Percentiles rank a stretch among this genome's conserved stretches.
Conservation (phyloP, 2,329 filamentous ascomycete genomes). For the Aspergillus luchuensis region DNA sequence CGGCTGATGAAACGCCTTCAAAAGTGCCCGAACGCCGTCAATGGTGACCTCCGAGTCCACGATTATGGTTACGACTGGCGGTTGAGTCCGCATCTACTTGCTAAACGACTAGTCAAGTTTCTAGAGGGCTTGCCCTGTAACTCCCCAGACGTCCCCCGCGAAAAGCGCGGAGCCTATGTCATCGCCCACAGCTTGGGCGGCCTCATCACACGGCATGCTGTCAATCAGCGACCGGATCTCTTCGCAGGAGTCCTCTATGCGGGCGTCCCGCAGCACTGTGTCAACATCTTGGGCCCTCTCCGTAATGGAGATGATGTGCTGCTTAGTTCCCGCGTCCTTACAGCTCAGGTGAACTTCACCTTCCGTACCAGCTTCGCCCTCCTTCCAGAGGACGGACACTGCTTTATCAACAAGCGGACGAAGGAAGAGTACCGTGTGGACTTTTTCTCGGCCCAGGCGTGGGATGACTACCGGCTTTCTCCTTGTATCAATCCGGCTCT, state of each 20-base stretch:
- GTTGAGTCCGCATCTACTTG: constrained; percentile 76
- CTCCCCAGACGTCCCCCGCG: constrained; percentile 53
- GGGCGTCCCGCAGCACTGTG: constrained; percentile 79
- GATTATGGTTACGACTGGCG: constrained; percentile 97
- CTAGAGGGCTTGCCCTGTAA: constrained; percentile 77
- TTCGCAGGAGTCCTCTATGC: constrained; percentile 86
- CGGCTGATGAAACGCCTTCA: constrained; percentile 77
- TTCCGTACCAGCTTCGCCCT: constrained; percentile 83
- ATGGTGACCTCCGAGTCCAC: constrained; percentile 74
- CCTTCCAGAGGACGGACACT: constrained; percentile 81
- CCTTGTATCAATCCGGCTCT: constrained; percentile 73
- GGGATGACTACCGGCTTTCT: constrained; percentile 76
- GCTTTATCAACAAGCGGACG: constrained; percentile 81
- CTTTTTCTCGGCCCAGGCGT: constrained; percentile 77
- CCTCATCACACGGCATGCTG: constrained; percentile 81
- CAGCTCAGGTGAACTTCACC: constrained; percentile 90
- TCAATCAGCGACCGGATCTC: constrained; percentile 81
- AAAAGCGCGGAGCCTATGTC: constrained; percentile 71
- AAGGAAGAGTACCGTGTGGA: constrained; percentile 79
- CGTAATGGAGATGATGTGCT: constrained; percentile 92
- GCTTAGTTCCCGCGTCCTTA: constrained; percentile 84
- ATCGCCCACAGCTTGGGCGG: constrained; percentile 86
- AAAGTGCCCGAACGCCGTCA: constrained; percentile 70
- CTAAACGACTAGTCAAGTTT: constrained; percentile 70
- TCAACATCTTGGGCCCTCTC: constrained; percentile 88